phyloP scores from a whole-genome alignment of 2,329 filamentous ascomycete species.

The Paraphaeosphaeria sporulosa region DNA sequence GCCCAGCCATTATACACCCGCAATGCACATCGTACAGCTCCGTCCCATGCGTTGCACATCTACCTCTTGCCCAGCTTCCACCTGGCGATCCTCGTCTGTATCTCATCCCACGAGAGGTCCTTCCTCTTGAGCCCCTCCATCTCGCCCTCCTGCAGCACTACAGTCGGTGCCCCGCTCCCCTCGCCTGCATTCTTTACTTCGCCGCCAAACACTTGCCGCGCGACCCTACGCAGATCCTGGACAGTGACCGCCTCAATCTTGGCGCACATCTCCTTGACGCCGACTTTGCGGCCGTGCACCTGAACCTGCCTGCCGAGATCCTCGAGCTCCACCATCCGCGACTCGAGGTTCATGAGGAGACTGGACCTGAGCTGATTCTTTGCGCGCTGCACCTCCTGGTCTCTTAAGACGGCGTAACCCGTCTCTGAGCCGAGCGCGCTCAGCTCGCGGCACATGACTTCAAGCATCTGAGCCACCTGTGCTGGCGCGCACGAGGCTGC shows the following conservation, averaged over 20 bases:
- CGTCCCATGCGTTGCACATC: background rate
- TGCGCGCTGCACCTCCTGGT: conserved; percentile 83
- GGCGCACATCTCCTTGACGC: conserved; percentile 90
- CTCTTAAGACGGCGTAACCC: conserved; percentile 75
- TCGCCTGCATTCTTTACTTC: conserved; percentile 75
- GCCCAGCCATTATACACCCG: conserved; percentile 6
- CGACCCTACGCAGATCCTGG: conserved; percentile 81
- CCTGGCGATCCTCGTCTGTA: conserved; percentile 82
- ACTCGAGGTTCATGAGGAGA: conserved; percentile 97
- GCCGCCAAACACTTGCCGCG: conserved; percentile 78
- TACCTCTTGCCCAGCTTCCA: conserved; percentile 79
- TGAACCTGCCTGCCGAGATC: conserved; percentile 95
- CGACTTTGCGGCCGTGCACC: conserved; percentile 92
- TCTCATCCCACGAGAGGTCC: conserved; percentile 82
- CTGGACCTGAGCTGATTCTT: conserved; percentile 95
- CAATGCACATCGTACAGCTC: conserved; percentile 10
- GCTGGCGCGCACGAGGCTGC: conserved; percentile 83
- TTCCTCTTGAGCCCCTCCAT: conserved; percentile 72
- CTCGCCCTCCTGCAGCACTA: conserved; percentile 92
- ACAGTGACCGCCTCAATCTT: conserved; percentile 85
- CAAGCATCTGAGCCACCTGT: conserved; percentile 82
- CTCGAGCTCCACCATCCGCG: conserved; percentile 95
- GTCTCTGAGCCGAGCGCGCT: conserved; percentile 77
- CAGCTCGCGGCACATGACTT: conserved; percentile 93
- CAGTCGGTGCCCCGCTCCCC: conserved; percentile 88